Percentiles rank a stretch among this genome's conserved stretches.
Evolutionary conservation across 2,329 filamentous ascomycete genomes (phyloP).

Genomic region (Ophiostoma quercus): DNA sequence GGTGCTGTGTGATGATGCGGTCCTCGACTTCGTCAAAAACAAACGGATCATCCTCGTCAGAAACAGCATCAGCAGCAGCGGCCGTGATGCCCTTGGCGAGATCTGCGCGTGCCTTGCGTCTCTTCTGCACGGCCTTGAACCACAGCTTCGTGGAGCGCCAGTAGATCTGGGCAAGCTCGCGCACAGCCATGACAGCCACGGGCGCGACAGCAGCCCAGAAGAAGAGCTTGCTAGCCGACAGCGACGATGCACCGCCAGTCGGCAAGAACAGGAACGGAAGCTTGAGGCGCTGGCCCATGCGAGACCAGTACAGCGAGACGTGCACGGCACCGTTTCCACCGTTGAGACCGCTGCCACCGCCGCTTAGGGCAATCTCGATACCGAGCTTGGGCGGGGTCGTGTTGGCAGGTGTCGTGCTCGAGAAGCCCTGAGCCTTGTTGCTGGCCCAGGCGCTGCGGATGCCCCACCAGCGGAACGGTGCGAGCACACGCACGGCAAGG

Average conservation of each 20-base stretch:
- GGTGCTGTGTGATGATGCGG: constrained; percentile 33
- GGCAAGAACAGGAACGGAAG: constrained; percentile 41
- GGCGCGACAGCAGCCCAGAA: constrained; percentile 40
- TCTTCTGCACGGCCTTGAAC: constrained; percentile 5
- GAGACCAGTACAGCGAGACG: constrained; percentile 45
- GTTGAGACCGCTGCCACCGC: constrained; percentile 25
- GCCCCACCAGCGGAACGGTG: constrained; percentile 35
- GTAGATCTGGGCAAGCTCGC: constrained; percentile 18
- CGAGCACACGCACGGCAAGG: constrained; percentile 42
- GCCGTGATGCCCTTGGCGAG: not conserved
- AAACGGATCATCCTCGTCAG: constrained; percentile 18
- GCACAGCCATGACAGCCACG: constrained; percentile 38
- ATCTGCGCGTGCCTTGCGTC: not conserved
- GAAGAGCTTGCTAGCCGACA: constrained; percentile 31
- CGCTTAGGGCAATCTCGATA: constrained; percentile 42
- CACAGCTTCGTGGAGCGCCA: constrained; percentile 11
- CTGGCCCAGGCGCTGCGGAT: constrained; percentile 23
- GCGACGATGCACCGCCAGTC: constrained; percentile 24
- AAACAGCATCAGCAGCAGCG: not conserved
- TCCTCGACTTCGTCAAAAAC: constrained; percentile 24
- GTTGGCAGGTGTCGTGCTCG: constrained; percentile 20
- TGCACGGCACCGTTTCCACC: constrained; percentile 36
- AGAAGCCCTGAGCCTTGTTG: constrained; percentile 19
- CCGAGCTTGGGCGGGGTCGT: constrained; percentile 39
- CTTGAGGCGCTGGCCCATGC: constrained; percentile 42